Conservation (phyloP, 164 flowering plant genomes). For the Santalum album region DNA sequence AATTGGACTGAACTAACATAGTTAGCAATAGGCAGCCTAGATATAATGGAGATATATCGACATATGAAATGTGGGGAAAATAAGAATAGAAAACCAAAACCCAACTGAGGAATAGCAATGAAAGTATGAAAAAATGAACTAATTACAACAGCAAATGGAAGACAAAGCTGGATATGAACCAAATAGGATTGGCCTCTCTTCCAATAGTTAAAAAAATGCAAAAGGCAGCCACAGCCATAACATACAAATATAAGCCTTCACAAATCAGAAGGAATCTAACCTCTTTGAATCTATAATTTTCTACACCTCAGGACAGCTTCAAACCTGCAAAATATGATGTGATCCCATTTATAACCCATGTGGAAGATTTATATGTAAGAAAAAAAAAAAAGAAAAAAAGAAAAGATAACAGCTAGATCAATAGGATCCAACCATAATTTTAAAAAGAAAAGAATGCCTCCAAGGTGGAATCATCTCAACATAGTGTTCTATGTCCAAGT, state of each 20-base stretch:
- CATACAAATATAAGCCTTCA: slow-evolving; percentile 6
- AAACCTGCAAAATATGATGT: slow-evolving; percentile 12
- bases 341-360: neutral
- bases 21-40: neutral
- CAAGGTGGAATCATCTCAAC: too few species aligned
- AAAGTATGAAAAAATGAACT: neutral
- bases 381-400: too few species aligned
- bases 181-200: neutral
- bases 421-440: too few species aligned
- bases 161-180: neutral
- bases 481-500: too few species aligned
- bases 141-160: slow-evolving; percentile 13
- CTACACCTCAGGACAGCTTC: neutral
- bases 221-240: neutral
- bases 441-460: too few species aligned
- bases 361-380: neutral
- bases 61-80: neutral
- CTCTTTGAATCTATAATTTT: neutral
- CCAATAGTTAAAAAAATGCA: neutral
- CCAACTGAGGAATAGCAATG: neutral
- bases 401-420: too few species aligned
- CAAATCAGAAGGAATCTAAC: slow-evolving; percentile 2
- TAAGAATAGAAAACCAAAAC: neutral
- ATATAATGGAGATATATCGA: neutral
- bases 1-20: neutral